Percentiles rank a stretch among this genome's conserved stretches.
phyloP scores from a whole-genome alignment of 2,329 filamentous ascomycete genomes.

The Hymenoscyphus fructigenus region DNA sequence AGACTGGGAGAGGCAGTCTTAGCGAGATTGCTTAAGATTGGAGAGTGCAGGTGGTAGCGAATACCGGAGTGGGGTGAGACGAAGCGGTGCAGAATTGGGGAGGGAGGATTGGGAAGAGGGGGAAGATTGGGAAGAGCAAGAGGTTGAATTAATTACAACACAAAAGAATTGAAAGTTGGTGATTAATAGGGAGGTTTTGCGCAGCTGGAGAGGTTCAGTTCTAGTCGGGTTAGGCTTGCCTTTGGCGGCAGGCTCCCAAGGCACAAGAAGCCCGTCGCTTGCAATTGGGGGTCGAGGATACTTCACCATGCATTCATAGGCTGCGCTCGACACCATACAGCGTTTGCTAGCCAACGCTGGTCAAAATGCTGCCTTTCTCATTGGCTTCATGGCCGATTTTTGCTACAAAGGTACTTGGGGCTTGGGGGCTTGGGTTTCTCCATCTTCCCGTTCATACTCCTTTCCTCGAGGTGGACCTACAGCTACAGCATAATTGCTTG shows the following conservation, averaged over 20 bases:
- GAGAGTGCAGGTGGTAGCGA: background rate
- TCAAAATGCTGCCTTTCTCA: conserved; percentile 12
- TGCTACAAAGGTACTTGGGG: background rate
- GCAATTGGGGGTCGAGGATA: conserved; percentile 10
- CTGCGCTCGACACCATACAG: background rate
- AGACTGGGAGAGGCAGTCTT: conserved; percentile 8
- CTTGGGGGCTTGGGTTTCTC: background rate
- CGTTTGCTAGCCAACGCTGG: background rate
- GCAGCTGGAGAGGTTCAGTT: background rate
- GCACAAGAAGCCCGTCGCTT: background rate
- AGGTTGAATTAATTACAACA: background rate
- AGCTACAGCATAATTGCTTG: conserved; percentile 3
- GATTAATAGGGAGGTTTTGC: too few species aligned
- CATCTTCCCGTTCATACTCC: background rate
- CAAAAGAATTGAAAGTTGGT: too few species aligned
- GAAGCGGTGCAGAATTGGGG: background rate
- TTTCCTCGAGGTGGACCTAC: conserved; percentile 5
- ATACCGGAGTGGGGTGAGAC: background rate
- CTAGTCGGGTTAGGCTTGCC: background rate
- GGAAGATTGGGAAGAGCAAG: background rate
- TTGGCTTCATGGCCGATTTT: conserved; percentile 7
- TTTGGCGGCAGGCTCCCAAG: background rate
- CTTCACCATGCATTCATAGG: conserved; percentile 14
- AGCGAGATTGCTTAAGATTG: conserved; percentile 22
- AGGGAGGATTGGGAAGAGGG: background rate